phyloP scores from a whole-genome alignment of 1,284 basidiomycete species.

The Coniophora puteana region DNA sequence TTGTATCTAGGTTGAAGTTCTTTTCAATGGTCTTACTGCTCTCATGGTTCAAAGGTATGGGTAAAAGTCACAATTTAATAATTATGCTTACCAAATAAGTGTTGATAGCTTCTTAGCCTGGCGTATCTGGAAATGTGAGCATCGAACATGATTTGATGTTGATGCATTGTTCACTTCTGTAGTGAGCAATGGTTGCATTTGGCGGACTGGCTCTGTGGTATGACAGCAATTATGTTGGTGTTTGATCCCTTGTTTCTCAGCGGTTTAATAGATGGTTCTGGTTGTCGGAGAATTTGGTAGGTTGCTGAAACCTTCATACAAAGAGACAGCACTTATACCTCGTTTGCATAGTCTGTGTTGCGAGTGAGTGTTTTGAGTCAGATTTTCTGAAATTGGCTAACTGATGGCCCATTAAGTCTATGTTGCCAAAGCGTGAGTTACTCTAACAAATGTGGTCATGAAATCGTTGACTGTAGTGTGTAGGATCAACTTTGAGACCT shows the following conservation, averaged over 20 bases:
- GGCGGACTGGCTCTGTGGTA: constrained; percentile 1
- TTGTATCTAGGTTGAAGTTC: constrained; percentile 18
- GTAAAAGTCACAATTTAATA: constrained; percentile 20
- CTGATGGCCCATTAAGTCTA: constrained; percentile 25
- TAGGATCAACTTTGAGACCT: constrained; percentile 33
- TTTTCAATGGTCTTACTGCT: constrained; percentile 26
- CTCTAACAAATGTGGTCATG: not conserved
- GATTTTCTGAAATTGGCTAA: not conserved
- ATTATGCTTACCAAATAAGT: constrained; percentile 12
- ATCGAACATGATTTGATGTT: not conserved
- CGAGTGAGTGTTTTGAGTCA: not conserved
- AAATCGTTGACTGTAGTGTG: constrained; percentile 1
- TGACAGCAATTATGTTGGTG: not conserved
- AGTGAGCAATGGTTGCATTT: constrained; percentile 4
- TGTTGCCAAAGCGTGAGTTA: constrained; percentile 35
- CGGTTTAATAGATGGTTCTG: constrained; percentile 15
- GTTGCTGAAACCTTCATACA: constrained; percentile 6
- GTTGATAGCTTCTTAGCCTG: constrained; percentile 18
- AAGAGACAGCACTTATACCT: constrained; percentile 8
- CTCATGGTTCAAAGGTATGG: constrained; percentile 27
- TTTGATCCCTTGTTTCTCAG: not conserved
- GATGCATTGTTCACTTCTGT: not conserved
- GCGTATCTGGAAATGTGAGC: constrained; percentile 4
- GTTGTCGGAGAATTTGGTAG: constrained; percentile 47
- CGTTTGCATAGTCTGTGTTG: not conserved